Base-by-base conservation (phyloP, 208 protist genomes). In the Trypanosoma lewisi region DNA sequence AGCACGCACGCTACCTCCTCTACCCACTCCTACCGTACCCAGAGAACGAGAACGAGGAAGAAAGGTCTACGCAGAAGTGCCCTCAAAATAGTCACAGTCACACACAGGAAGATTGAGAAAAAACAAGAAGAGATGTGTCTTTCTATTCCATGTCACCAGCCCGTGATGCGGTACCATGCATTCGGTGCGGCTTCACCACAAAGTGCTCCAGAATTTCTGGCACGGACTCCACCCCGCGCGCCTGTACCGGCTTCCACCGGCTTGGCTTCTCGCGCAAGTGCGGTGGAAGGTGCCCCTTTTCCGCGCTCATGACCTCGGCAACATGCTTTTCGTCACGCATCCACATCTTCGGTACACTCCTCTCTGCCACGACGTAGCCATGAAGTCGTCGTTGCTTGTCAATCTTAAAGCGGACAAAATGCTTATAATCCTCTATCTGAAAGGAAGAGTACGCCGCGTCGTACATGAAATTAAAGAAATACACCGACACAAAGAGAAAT, bases 351-450 rank as follows among this genome's bases (percentile, higher is more conserved):
- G 83, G 77, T 34, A 87, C 82, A 45, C 65, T 63, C 71, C 77
- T 60, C 65, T 81, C 71, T 12, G 73, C 82, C 9, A 94, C 66
- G 17, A 94, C 83, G 45, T 86, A 89, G 5, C 37, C 73, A 53
- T 88, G 78, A 33, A 94, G 59, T 63, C 79, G 66, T 30, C 87
- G 77, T 33, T 75, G 89, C 39, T 62, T 17, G 34, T 59, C 67
- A 52, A 94, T 55, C 2, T 73, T 63, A 59, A 91, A 89, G 31
- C 87, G 87, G 14, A 94, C 17, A 55, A 94, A 91, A 68, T 89
- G 78, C 55, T 94, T 94, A 70, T 77, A 94, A 63, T 89, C 82
- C 52, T 94, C 87, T 41, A 94, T 87, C 70, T 91, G 87, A 63
- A 94, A 94, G 5, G 87, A 83, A 2, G 87, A 89, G 73, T 89